Conservation (phyloP, 306 rosid species). For the Aeschynomene evenia region DNA sequence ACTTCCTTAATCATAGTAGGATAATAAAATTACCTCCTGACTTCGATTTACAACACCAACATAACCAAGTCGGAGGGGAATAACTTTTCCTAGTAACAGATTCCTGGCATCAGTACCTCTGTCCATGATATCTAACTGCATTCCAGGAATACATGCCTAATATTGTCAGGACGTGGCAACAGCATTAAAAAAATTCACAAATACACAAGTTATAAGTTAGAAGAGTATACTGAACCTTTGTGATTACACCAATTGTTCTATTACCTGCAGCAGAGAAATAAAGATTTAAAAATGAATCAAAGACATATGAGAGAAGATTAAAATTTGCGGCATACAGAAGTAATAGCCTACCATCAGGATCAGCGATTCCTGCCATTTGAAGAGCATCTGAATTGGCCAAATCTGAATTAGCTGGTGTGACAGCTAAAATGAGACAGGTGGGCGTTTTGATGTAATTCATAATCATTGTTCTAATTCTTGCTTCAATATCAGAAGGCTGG, state of each 20-base stretch:
- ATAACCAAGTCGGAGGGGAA: conserved; percentile 95
- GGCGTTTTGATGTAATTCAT: conserved; percentile 89
- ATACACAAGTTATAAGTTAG: background rate
- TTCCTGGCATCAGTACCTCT: conserved; percentile 99
- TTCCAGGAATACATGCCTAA: conserved; percentile 18
- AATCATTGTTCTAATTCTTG: conserved; percentile 94
- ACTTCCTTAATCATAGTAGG: background rate
- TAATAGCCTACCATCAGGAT: conserved; percentile 81
- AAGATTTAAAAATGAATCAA: conserved; percentile 5
- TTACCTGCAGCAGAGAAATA: conserved; percentile 59
- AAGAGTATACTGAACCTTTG: conserved; percentile 62
- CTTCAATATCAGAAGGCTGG: conserved; percentile 97
- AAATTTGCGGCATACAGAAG: conserved; percentile 25
- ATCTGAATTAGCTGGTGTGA: conserved; percentile 97
- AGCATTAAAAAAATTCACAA: conserved; percentile 21
- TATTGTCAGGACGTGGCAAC: conserved; percentile 36
- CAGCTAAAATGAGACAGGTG: conserved; percentile 92
- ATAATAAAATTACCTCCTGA: conserved; percentile 74
- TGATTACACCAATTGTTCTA: conserved; percentile 92
- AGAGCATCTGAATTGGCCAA: conserved; percentile 99
- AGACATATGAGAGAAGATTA: conserved; percentile 5
- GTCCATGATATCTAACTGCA: conserved; percentile 96
- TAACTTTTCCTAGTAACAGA: conserved; percentile 92
- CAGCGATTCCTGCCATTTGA: conserved; percentile 98
- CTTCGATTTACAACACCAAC: conserved; percentile 97